Evolutionary conservation across 2,329 filamentous ascomycete species (phyloP).

Genomic region (Hypoxylon sp.): DNA sequence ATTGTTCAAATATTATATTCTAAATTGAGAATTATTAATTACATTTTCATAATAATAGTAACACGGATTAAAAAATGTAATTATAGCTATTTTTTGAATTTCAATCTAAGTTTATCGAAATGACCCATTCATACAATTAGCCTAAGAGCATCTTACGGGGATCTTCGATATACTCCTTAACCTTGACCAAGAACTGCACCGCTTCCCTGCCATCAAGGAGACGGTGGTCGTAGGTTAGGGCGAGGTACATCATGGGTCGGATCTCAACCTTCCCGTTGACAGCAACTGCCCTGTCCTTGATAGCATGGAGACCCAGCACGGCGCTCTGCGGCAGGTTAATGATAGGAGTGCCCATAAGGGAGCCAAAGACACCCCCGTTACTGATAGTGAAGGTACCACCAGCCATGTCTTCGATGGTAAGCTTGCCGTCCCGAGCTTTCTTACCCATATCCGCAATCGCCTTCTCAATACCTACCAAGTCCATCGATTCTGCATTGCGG

Average conservation of each 20-base stretch:
- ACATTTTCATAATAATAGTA: too few relatives aligned
- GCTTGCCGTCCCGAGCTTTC: slow-evolving; percentile 96
- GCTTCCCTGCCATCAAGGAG: slow-evolving; percentile 95
- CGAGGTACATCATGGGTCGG: slow-evolving; percentile 99
- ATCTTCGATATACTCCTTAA: slow-evolving; percentile 98
- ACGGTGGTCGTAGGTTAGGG: slow-evolving; percentile 96
- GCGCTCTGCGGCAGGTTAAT: slow-evolving; percentile 97
- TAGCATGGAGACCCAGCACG: slow-evolving; percentile 92
- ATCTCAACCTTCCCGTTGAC: slow-evolving; percentile 96
- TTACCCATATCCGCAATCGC: slow-evolving; percentile 93
- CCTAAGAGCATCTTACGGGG: slow-evolving; percentile 86
- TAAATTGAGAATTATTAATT: too few relatives aligned
- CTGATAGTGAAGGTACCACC: slow-evolving; percentile 98
- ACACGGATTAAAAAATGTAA: too few relatives aligned
- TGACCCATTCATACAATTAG: slow-evolving; percentile 21
- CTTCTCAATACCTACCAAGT: slow-evolving; percentile 89
- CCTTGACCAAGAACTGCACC: slow-evolving; percentile 94
- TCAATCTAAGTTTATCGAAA: too few relatives aligned
- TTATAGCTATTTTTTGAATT: too few relatives aligned
- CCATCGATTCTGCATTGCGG: slow-evolving; percentile 89
- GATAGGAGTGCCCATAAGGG: slow-evolving; percentile 96
- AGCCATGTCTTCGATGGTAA: slow-evolving; percentile 99
- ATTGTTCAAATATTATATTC: too few relatives aligned
- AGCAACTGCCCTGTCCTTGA: slow-evolving; percentile 92
- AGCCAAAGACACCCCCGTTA: slow-evolving; percentile 97